Conservation (phyloP, 352 stramenopile genomes). For the Globisporangium polare region DNA sequence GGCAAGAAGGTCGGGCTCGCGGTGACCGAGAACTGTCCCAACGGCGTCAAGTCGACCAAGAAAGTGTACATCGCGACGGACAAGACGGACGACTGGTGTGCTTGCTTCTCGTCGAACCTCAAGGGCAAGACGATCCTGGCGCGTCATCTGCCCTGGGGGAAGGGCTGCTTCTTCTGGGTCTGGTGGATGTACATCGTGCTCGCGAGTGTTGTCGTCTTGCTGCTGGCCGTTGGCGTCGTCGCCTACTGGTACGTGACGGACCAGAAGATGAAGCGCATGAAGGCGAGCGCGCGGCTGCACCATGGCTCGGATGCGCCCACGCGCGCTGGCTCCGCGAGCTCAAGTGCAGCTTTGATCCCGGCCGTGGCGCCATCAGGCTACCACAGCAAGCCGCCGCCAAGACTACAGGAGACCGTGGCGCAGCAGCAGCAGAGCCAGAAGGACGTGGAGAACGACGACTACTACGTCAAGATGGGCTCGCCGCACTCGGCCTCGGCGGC, state of each 20-base stretch:
- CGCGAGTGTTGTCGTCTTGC: constrained; percentile 46
- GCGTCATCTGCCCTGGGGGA: constrained; percentile 55
- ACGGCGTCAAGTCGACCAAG: constrained; percentile 71
- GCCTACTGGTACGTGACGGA: constrained; percentile 58
- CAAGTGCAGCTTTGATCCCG: constrained; percentile 23
- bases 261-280: constrained; percentile 38
- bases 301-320: constrained; percentile 18
- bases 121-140: constrained; percentile 54
- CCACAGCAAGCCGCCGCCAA: constrained; percentile 10
- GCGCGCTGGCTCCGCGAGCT: constrained; percentile 25
- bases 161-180: constrained; percentile 75
- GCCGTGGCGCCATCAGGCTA: constrained; percentile 19
- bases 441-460: constrained; percentile 2
- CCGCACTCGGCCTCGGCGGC: constrained; percentile 42
- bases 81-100: constrained; percentile 51
- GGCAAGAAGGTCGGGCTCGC: constrained; percentile 63
- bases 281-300: constrained; percentile 20
- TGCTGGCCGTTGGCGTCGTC: constrained; percentile 52
- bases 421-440: constrained; percentile 18
- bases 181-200: constrained; percentile 87
- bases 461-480: constrained; percentile 49
- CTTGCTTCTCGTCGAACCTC: constrained; percentile 65
- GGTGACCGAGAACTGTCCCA: constrained; percentile 74
- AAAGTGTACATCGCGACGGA: constrained; percentile 43
- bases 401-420: constrained; percentile 23